Conservation (phyloP, 2,329 filamentous ascomycete species). For the Hysterium pulicare region DNA sequence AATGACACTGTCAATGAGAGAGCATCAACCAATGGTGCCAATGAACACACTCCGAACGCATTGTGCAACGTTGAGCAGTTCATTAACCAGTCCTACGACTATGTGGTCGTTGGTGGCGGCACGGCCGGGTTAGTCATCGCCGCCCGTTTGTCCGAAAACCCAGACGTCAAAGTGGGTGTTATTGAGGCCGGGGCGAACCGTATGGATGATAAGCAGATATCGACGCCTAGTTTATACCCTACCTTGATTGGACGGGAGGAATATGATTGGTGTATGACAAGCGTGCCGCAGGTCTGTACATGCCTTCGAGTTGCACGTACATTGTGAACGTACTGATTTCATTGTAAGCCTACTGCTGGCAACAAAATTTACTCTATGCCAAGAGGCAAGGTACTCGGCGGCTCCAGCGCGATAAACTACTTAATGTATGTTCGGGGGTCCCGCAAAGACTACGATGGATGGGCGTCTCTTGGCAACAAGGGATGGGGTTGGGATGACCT, state of each 20-base stretch:
- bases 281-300: not conserved
- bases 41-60: no score
- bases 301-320: no score
- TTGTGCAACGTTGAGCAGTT: not conserved
- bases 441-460: slow-evolving; percentile 44
- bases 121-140: slow-evolving; percentile 9
- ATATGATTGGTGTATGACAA: not conserved
- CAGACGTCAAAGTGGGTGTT: slow-evolving; percentile 25
- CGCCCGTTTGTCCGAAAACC: slow-evolving; percentile 5
- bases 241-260: not conserved
- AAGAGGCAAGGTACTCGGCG: slow-evolving; percentile 26
- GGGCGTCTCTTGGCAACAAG: slow-evolving; percentile 31
- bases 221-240: not conserved
- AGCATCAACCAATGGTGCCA: not conserved
- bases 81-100: slow-evolving; percentile 6
- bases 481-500: slow-evolving; percentile 40
- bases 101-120: slow-evolving; percentile 12
- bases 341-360: no score
- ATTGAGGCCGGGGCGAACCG: slow-evolving; percentile 25
- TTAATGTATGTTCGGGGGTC: slow-evolving; percentile 38
- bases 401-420: slow-evolving; percentile 37
- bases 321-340: no score
- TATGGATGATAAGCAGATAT: not conserved
- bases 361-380: not conserved
- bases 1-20: no score